Conservation (phyloP, 768 basidiomycete species). For the Collybiopsis luxurians region DNA sequence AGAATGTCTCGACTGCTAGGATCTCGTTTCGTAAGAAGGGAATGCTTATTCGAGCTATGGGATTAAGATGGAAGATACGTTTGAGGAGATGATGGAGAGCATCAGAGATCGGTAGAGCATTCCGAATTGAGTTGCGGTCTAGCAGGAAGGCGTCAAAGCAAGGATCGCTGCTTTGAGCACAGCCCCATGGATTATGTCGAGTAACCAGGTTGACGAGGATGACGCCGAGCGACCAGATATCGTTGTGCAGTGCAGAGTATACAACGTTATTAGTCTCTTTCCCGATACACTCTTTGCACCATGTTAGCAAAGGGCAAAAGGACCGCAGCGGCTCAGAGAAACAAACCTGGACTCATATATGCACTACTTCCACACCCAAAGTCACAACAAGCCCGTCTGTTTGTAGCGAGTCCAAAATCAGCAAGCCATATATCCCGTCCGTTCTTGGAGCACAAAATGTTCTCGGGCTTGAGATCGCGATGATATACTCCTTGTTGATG, state of each 20-base stretch:
- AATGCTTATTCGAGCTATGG: constrained; percentile 32
- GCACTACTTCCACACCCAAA: constrained; percentile 57
- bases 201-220: constrained; percentile 59
- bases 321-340: background rate
- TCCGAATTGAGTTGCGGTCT: constrained; percentile 42
- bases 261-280: constrained; percentile 4
- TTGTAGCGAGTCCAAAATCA: constrained; percentile 75
- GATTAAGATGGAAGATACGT: constrained; percentile 46
- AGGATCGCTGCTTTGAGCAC: constrained; percentile 48
- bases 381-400: constrained; percentile 38
- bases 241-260: constrained; percentile 24
- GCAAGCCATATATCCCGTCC: constrained; percentile 58
- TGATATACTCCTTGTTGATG: constrained; percentile 73
- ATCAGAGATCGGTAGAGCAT: constrained; percentile 53
- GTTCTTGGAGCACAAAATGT: constrained; percentile 56
- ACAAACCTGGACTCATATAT: constrained; percentile 71
- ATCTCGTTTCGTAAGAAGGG: constrained; percentile 1
- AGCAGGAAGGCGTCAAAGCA: constrained; percentile 46
- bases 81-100: constrained; percentile 45
- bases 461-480: constrained; percentile 87
- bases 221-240: constrained; percentile 48
- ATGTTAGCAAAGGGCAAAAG: background rate
- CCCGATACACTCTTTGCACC: constrained; percentile 1
- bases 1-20: constrained; percentile 1
- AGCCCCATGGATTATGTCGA: constrained; percentile 51